Evolutionary conservation across 75 land plant genomes (phyloP), one percentile per base, ranked within the genome.

Genomic region (Pseudotsuga menziesii): DNA sequence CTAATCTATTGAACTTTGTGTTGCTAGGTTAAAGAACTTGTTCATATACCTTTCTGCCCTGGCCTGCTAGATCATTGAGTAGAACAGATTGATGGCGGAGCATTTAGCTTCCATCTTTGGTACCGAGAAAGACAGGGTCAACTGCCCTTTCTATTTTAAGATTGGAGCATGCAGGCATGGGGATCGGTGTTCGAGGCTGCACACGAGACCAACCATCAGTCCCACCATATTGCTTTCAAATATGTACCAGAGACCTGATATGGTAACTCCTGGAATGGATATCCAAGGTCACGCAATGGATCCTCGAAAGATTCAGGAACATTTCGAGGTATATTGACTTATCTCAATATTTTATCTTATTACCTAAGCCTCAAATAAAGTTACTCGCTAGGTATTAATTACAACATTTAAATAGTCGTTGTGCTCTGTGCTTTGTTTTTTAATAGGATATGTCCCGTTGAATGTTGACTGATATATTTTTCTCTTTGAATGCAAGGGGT

Each of bases 231-330:
- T 83, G 57, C 76, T 83, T 52, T 83, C 85, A 25, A 83, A 83
- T 54, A 83, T 83, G 85, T 83, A 83, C 61, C 85, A 83, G 63
- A 80, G 85, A 44, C 85, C 85, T 25, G 85, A 83, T 41, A 83
- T 83, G 80, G 73, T 57, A 26, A 81, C 85, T 16, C 85, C 85
- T 52, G 85, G 85, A 27, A 44, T 83, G 78, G 85, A 83, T 59
- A 26, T 83, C 35, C 83, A 81, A 35, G 84, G 82, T 19, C 85
- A 83, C 60, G 82, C 74, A 36, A 80, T 83, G 79, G 83, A 81
- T 78, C 83, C 83, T 44, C 76, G 82, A 20, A 80, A 80, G 32
- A 69, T 83, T 35, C 85, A 83, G 55, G 85, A 83, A 29, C 85
- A 83, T 59, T 83, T 83, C 57, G 85, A 83, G 85, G 85, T 83